Evolutionary conservation across 2,329 filamentous ascomycete genomes (phyloP).

Genomic region (Phyllosticta citribraziliensis): DNA sequence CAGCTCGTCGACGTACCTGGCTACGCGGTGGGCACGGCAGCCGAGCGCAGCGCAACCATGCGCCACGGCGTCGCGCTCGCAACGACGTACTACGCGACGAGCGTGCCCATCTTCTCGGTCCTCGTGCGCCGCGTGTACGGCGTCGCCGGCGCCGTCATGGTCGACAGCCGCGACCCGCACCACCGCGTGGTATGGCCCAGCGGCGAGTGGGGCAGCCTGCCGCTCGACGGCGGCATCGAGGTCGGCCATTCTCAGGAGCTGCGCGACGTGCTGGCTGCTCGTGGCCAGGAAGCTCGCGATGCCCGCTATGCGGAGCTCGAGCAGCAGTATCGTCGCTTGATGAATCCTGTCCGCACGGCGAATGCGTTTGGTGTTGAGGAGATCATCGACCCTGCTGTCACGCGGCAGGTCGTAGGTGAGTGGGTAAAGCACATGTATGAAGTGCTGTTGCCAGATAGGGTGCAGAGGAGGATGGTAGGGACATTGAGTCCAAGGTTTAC

Average conservation of each 20-base stretch:
- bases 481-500: conserved; percentile 26
- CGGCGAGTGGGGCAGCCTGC: conserved; percentile 53
- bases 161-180: conserved; percentile 51
- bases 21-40: conserved; percentile 54
- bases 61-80: conserved; percentile 52
- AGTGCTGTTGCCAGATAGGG: conserved; percentile 39
- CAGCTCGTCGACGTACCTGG: conserved; percentile 54
- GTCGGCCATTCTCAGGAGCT: conserved; percentile 53
- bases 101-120: conserved; percentile 54
- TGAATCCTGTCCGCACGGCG: conserved; percentile 56
- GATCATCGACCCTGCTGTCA: conserved; percentile 54
- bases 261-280: conserved; percentile 42
- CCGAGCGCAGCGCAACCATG: conserved; percentile 55
- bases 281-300: conserved; percentile 38
- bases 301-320: conserved; percentile 48
- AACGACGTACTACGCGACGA: conserved; percentile 53
- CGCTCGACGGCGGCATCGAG: conserved; percentile 55
- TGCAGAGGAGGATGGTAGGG: conserved; percentile 33
- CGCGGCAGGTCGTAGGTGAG: conserved; percentile 43
- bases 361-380: conserved; percentile 56
- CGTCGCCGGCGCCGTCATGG: conserved; percentile 55
- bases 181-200: conserved; percentile 55
- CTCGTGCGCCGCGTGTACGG: conserved; percentile 52
- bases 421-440: conserved; percentile 50
- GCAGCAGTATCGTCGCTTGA: conserved; percentile 49